Base-by-base conservation (phyloP, 805 yeast genomes). In the Nakazawaea populi region DNA sequence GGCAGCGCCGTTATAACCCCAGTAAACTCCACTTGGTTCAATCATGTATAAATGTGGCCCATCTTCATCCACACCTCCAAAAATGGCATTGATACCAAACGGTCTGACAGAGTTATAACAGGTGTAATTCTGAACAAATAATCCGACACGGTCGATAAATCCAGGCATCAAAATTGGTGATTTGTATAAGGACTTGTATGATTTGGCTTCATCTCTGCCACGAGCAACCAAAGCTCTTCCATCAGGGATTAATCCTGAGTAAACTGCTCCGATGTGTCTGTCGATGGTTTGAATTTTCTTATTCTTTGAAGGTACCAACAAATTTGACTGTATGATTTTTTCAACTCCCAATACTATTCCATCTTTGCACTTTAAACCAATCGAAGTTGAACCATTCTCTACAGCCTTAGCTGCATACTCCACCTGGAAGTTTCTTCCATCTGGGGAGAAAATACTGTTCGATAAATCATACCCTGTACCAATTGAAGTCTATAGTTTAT, bases 381-480 rank as follows among this genome's bases (percentile, higher is more conserved):
- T 76, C 24, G 97, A 84, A 0, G 99, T 94, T 9, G 97, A 95
- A 46, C 97, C 97, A 62, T 90, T 91, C 69, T 94, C 99, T 3
- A 92, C 98, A 1, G 99, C 99, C 66, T 94, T 94, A 61, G 87
- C 78, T 34, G 99, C 99, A 63, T 94, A 94, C 69, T 94, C 99
- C 18, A 94, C 99, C 70, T 94, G 99, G 74, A 94, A 94, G 68
- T 88, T 89, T 73, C 96, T 80, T 40, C 96, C 96, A 66, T 89
- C 96, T 52, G 92, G 92, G 51, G 89, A 83, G 73, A 94, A 94
- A 55, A 92, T 97, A 72, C 96, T 85, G 74, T 94, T 94, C 35
- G 97, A 89, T 64, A 94, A 83, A 77, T 94, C 99, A 82, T 94
- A 94, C 18, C 99, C 99, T 31, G 99, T 94, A 60, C 99, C 99